phyloP scores from a whole-genome alignment of 1,284 basidiomycete genomes.

The Sanghuangporus sanghuang region DNA sequence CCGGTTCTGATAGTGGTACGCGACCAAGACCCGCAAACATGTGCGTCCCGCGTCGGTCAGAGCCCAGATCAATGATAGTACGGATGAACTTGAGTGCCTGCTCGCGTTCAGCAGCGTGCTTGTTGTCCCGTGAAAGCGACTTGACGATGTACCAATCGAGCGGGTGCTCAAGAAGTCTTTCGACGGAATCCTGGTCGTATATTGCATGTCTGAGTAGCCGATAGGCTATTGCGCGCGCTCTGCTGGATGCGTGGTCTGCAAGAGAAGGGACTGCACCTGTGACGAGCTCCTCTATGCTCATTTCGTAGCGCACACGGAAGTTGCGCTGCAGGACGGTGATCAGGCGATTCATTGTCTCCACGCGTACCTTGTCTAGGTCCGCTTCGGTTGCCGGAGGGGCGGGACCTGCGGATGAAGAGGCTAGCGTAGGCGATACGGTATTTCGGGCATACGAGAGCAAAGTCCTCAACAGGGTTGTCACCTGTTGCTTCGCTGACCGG shows the following conservation, averaged over 20 bases:
- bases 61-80: slow-evolving; percentile 72
- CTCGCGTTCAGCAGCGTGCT: slow-evolving; percentile 83
- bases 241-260: slow-evolving; percentile 68
- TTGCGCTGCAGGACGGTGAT: slow-evolving; percentile 70
- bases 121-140: slow-evolving; percentile 85
- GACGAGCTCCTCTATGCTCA: slow-evolving; percentile 67
- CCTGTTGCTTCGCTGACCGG: slow-evolving; percentile 59
- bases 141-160: slow-evolving; percentile 89
- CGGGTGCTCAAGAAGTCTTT: slow-evolving; percentile 50
- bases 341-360: slow-evolving; percentile 63
- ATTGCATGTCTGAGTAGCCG: slow-evolving; percentile 81
- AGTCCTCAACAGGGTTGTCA: slow-evolving; percentile 48
- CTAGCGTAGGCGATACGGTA: slow-evolving; percentile 39
- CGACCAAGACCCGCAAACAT: slow-evolving; percentile 37
- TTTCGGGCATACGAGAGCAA: slow-evolving; percentile 41
- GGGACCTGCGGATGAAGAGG: slow-evolving; percentile 33
- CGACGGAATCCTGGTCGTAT: slow-evolving; percentile 64
- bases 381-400: slow-evolving; percentile 30
- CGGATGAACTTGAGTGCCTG: slow-evolving; percentile 93
- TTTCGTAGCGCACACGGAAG: slow-evolving; percentile 71
- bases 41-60: slow-evolving; percentile 43
- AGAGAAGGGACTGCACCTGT: slow-evolving; percentile 70
- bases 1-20: slow-evolving; percentile 66
- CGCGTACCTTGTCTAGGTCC: slow-evolving; percentile 51
- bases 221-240: slow-evolving; percentile 81